These are phyloP conservation scores for Penicillium sp. DNA, from an alignment of 2,329 filamentous ascomycete genomes.

Conservation along the genomic window DNA sequence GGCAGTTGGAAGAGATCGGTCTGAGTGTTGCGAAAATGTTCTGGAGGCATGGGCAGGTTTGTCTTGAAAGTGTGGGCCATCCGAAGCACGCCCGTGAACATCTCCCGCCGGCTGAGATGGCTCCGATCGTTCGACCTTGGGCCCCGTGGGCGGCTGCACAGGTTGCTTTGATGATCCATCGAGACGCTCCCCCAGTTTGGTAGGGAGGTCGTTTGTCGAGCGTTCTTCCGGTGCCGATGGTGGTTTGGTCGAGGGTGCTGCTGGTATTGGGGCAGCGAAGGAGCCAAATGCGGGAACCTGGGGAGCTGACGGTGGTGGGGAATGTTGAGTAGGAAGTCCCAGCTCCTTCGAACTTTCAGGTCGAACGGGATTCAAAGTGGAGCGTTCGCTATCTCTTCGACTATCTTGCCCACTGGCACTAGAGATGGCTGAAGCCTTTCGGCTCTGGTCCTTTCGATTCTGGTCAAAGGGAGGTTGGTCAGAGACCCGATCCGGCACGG, in stretches of 20 bases:
- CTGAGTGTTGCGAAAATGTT: constrained; percentile 21
- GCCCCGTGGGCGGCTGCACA: constrained; percentile 40
- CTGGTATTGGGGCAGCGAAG: constrained; percentile 27
- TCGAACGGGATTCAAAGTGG: constrained; percentile 23
- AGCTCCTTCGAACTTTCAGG: constrained; percentile 27
- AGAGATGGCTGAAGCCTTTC: constrained; percentile 22
- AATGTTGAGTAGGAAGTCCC: constrained; percentile 25
- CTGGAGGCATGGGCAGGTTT: constrained; percentile 22
- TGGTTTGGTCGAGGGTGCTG: constrained; percentile 19
- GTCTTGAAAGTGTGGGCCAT: constrained; percentile 24
- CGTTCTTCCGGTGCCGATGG: constrained; percentile 10
- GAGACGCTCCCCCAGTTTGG: constrained; percentile 19
- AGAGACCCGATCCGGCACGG: constrained; percentile 19
- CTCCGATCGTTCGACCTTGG: constrained; percentile 39
- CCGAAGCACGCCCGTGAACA: constrained; percentile 19
- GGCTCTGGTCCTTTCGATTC: constrained; percentile 23
- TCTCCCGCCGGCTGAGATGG: constrained; percentile 22
- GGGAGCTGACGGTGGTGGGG: constrained; percentile 37
- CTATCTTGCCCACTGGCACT: constrained; percentile 19
- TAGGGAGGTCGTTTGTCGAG: constrained; percentile 3
- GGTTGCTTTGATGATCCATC: constrained; percentile 18
- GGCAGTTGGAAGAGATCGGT: constrained; percentile 34
- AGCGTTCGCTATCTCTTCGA: constrained; percentile 31
- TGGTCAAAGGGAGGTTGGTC: constrained; percentile 25
- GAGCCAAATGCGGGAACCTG: constrained; percentile 42